Percentiles rank a stretch among this genome's conserved stretches.
These are phyloP conservation scores for Gossypium rotundifolium DNA, from an alignment of 345 rosid species.

Conservation along the genomic window DNA sequence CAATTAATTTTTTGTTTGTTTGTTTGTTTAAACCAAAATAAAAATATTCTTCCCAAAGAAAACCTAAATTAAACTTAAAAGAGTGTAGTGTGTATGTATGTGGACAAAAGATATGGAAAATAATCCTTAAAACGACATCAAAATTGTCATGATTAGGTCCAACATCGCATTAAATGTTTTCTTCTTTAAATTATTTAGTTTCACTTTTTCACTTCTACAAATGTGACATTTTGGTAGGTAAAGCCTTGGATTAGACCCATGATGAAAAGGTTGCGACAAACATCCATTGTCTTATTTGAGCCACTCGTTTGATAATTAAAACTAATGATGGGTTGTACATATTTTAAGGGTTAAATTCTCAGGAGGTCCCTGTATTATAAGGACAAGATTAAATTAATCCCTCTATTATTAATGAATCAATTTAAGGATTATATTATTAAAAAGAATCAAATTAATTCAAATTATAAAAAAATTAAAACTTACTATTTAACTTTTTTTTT, in stretches of 20 bases:
- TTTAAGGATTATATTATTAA: too few species aligned
- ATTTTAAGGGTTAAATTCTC: neutral
- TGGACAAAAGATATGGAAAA: neutral
- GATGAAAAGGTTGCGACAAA: conserved; percentile 13
- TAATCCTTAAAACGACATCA: neutral
- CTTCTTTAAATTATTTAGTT: neutral
- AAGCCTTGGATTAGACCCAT: conserved; percentile 16
- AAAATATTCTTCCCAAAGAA: too few species aligned
- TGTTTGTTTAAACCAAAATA: too few species aligned
- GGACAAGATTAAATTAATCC: too few species aligned
- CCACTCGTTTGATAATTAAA: neutral
- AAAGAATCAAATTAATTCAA: too few species aligned
- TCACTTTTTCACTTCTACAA: neutral
- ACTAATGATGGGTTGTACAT: neutral
- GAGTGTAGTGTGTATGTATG: too few species aligned
- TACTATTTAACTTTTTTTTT: too few species aligned
- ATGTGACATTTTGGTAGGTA: conserved; percentile 1
- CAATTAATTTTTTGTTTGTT: too few species aligned
- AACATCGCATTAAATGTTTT: neutral
- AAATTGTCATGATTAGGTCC: conserved; percentile 6
- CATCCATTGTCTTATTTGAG: conserved; percentile 7
- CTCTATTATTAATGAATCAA: too few species aligned
- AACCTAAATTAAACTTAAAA: too few species aligned
- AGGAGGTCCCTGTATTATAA: too few species aligned
- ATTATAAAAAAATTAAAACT: too few species aligned